Evolutionary conservation across 176 grass and related monocot genomes (phyloP).

Genomic region (Bromus sterilis): DNA sequence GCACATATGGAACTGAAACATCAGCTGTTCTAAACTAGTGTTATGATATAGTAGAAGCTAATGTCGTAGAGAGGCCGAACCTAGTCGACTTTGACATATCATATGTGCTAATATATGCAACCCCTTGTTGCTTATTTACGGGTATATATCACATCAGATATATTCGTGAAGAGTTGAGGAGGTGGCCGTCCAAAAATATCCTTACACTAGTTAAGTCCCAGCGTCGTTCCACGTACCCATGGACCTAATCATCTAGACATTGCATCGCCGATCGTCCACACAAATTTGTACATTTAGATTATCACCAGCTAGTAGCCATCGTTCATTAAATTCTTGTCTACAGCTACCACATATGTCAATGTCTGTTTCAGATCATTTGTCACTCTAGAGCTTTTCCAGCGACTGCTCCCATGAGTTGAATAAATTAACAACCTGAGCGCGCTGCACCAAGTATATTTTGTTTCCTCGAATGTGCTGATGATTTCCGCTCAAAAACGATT

Average conservation of each 20-base stretch:
- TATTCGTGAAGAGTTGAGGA: neutral
- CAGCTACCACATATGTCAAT: neutral
- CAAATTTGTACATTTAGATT: neutral
- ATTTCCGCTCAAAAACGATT: neutral
- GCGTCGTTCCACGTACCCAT: neutral
- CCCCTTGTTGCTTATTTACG: neutral
- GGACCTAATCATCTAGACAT: neutral
- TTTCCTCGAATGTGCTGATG: neutral
- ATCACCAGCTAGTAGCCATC: neutral
- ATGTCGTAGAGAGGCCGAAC: neutral
- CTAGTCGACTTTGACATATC: neutral
- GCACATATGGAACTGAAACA: neutral
- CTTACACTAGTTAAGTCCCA: neutral
- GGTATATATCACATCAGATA: neutral
- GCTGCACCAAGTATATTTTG: neutral
- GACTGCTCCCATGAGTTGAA: neutral
- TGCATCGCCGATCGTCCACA: neutral
- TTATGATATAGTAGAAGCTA: neutral
- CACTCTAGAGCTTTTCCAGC: neutral
- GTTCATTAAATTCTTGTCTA: neutral
- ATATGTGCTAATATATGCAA: neutral
- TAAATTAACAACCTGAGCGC: neutral
- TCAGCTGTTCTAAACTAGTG: neutral
- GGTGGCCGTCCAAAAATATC: constrained; percentile 16
- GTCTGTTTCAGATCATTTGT: neutral